Evolutionary conservation across 202 grass and related monocot genomes (phyloP).

Genomic region (Schoenoplectus triqueter): DNA sequence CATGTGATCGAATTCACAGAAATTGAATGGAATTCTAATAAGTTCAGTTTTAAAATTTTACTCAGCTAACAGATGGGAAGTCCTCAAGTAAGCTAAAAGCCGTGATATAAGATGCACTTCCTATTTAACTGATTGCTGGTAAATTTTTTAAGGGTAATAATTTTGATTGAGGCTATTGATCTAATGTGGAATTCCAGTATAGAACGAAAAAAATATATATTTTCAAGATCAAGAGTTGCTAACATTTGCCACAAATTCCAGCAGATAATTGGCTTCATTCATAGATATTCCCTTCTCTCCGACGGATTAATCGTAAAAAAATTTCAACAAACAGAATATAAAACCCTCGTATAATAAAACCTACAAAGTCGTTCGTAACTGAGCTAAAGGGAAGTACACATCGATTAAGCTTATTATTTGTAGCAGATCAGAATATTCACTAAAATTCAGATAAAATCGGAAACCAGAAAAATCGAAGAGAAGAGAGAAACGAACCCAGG

Average conservation of each 20-base stretch:
- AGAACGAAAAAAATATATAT: neutral
- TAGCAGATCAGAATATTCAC: too few species aligned
- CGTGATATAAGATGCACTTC: neutral
- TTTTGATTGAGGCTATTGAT: neutral
- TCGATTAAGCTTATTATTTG: too few species aligned
- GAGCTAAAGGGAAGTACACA: too few species aligned
- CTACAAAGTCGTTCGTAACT: too few species aligned
- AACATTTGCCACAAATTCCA: neutral
- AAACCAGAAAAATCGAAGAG: neutral
- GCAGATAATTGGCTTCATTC: neutral
- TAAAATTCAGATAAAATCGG: too few species aligned
- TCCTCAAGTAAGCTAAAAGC: neutral
- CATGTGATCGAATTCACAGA: neutral
- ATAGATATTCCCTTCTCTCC: too few species aligned
- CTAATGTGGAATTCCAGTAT: neutral
- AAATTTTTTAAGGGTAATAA: neutral
- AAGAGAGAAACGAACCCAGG: constrained; percentile 46
- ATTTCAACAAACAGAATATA: too few species aligned
- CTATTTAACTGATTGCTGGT: neutral
- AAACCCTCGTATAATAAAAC: too few species aligned
- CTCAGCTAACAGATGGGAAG: too few species aligned
- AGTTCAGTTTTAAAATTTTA: too few species aligned
- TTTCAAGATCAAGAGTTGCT: neutral
- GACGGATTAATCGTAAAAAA: too few species aligned
- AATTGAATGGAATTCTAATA: neutral